These are phyloP conservation scores for Chlamydomonas reinhardtii DNA, from an alignment of 163 green algal species.

Conservation along the genomic window DNA sequence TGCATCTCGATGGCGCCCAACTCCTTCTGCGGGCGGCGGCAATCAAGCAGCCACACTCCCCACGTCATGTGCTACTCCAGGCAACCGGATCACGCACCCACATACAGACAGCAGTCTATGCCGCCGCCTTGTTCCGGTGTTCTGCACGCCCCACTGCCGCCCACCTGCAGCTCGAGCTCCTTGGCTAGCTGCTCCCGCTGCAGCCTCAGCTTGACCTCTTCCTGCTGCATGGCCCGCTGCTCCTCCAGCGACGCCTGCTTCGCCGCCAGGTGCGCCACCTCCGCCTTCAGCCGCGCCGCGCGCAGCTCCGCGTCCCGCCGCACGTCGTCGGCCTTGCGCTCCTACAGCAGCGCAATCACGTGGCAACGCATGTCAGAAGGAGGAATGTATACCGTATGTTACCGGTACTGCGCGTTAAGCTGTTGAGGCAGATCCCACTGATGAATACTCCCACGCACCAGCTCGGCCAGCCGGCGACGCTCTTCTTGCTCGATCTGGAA, in stretches of 20 bases:
- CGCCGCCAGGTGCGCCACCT: slow-evolving; percentile 28
- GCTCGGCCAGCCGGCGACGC: neutral
- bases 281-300: slow-evolving; percentile 24
- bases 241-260: slow-evolving; percentile 46
- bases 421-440: too few species aligned
- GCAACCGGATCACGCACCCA: too few species aligned
- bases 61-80: too few species aligned
- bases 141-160: too few species aligned
- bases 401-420: too few species aligned
- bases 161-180: slow-evolving; percentile 60
- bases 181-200: slow-evolving; percentile 42
- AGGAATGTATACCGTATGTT: too few species aligned
- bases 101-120: too few species aligned
- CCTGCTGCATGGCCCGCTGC: neutral
- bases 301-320: slow-evolving; percentile 40
- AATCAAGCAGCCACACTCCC: too few species aligned
- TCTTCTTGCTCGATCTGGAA: slow-evolving; percentile 26
- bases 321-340: slow-evolving; percentile 32
- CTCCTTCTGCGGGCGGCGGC: slow-evolving; percentile 38
- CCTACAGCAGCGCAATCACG: too few species aligned
- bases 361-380: too few species aligned
- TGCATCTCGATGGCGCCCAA: slow-evolving; percentile 25
- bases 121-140: too few species aligned
- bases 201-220: slow-evolving; percentile 43
- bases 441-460: too few species aligned